A percentile compares a stretch with the other conserved stretches of the same genome.
Conservation (phyloP, 2,329 filamentous ascomycete species). For the Pseudocercospora fuligena region DNA sequence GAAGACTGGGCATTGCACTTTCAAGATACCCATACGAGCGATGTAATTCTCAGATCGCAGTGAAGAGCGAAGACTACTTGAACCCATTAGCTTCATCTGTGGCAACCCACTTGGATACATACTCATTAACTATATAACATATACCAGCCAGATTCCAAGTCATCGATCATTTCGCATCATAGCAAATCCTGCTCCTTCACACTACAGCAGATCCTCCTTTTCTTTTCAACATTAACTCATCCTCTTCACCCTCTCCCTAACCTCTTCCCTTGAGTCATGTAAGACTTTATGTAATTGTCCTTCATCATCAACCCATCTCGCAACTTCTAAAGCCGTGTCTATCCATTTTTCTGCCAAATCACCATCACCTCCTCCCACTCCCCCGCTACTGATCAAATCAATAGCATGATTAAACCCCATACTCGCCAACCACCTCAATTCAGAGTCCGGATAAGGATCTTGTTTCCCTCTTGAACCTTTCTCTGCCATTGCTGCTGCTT, state of each 20-base stretch:
- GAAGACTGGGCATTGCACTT: background rate
- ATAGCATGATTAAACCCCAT: conserved; percentile 72
- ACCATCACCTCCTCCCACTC: conserved; percentile 52
- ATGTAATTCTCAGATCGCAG: too few species aligned
- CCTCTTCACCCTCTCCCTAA: conserved; percentile 23
- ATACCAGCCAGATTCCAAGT: too few species aligned
- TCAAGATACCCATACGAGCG: background rate
- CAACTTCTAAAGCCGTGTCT: conserved; percentile 65
- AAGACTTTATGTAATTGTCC: conserved; percentile 44
- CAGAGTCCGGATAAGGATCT: conserved; percentile 63
- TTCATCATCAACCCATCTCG: conserved; percentile 61
- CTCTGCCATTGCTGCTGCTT: conserved; percentile 61
- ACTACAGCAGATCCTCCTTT: too few species aligned
- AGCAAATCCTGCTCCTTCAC: background rate
- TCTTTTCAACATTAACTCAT: background rate
- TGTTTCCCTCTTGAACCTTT: conserved; percentile 28
- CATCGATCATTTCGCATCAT: too few species aligned
- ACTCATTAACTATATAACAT: too few species aligned
- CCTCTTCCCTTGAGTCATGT: conserved; percentile 41
- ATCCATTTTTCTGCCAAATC: conserved; percentile 64
- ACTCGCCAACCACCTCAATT: conserved; percentile 77
- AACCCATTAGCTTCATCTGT: too few species aligned
- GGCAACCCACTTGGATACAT: too few species aligned
- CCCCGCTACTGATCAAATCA: conserved; percentile 58
- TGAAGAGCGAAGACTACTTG: too few species aligned